These are phyloP conservation scores for Ceratocystis eucalypticola DNA, from an alignment of 2,329 filamentous ascomycete genomes.

Conservation along the genomic window DNA sequence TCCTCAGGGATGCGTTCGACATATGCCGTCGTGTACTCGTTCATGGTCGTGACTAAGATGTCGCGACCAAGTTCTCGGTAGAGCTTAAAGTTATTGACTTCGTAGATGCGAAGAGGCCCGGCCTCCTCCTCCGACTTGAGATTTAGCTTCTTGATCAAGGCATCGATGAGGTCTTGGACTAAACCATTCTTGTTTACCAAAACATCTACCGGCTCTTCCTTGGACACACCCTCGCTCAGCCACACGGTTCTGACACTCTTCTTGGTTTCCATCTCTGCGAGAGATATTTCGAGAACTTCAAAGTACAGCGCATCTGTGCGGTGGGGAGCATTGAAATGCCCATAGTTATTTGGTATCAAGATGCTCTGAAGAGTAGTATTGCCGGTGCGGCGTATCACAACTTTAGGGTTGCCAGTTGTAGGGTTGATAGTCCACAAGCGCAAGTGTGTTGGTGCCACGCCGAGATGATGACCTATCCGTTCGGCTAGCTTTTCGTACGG, in stretches of 20 bases:
- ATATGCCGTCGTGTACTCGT: conserved; percentile 71
- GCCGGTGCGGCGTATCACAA: conserved; percentile 57
- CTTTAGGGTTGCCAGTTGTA: conserved; percentile 62
- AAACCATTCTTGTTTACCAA: conserved; percentile 78
- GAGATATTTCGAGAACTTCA: conserved; percentile 84
- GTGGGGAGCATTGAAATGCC: conserved; percentile 55
- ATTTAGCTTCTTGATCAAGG: conserved; percentile 66
- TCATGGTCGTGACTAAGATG: conserved; percentile 64
- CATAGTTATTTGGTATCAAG: conserved; percentile 57
- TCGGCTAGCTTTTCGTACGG: conserved; percentile 76
- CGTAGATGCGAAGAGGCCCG: conserved; percentile 64
- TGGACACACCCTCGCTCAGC: conserved; percentile 79
- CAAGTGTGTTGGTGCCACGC: conserved; percentile 70
- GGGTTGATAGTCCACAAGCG: conserved; percentile 81
- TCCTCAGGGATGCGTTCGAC: conserved; percentile 71
- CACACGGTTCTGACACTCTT: conserved; percentile 72
- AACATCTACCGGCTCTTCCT: conserved; percentile 75
- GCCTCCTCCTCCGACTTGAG: conserved; percentile 59
- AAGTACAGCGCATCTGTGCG: conserved; percentile 72
- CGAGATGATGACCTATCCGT: conserved; percentile 66
- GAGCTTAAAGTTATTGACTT: conserved; percentile 69
- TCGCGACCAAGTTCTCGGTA: conserved; percentile 62
- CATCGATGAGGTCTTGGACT: conserved; percentile 63
- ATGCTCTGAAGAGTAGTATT: conserved; percentile 65
- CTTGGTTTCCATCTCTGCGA: conserved; percentile 86